Evolutionary conservation across 345 rosid genomes (phyloP), one percentile per base, ranked within the genome.

Genomic region (Boechera retrofracta): DNA sequence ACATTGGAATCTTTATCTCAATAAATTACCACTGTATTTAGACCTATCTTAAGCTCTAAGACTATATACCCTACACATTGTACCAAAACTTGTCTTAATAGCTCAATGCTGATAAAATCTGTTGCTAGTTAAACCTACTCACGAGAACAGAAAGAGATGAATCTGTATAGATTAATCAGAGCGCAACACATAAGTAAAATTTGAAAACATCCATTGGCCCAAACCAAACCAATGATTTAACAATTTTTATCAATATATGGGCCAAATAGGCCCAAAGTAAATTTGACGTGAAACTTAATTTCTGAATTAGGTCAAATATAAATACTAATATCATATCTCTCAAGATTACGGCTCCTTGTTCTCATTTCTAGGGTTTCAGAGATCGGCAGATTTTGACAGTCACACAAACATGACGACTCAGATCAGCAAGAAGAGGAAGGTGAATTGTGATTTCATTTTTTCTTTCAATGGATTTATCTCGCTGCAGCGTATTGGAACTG

Each of bases 361-460:
- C 47, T 12, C 49, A 57, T 15, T 33, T 65, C 6, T 29, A 65
- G 69, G 69, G 69, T 47, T 65, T 45, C 56, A 31, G 28, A 29
- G 41, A 47, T 65, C 15, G 29, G 39, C 55, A 31, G 10, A 65
- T 45, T 65, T 1, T 10, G 7, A n/a, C 47, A 28, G 9, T 5
- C 15, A 10, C 69, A 57, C 69, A 57, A 85, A n/a, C 61, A 89
- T 89, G 91, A 81, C 88, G 15, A 68, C 92, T 38, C 95, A 88
- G 81, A 90, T 90, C 45, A 88, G 92, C 81, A 90, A 90, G 87
- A 90, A 90, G 83, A 81, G 91, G 57, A 90, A 90, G 81, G 91
- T 87, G 3, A 52, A 35, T 73, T 9, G n/a, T 15, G 28, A 8
- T 32, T 55, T 28, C 18, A 31, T 42, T 15, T 57, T 24, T 0